A percentile compares a stretch with the other conserved stretches of the same genome.
These are phyloP conservation scores for Saururus chinensis DNA, from an alignment of 164 flowering plant species.

Conservation along the genomic window DNA sequence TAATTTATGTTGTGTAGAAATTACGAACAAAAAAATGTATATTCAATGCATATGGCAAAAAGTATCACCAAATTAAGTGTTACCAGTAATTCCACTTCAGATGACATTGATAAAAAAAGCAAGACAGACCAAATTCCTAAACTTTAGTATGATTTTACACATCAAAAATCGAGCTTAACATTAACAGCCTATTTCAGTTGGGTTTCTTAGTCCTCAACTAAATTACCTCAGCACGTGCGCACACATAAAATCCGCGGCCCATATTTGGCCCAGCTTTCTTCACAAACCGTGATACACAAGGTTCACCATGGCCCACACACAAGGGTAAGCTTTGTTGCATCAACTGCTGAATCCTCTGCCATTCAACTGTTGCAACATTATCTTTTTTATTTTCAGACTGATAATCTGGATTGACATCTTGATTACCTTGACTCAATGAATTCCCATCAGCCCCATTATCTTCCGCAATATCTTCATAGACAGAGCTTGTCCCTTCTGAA, in stretches of 20 bases:
- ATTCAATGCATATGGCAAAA: neutral
- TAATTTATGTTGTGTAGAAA: neutral
- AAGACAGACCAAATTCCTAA: neutral
- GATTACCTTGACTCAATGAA: constrained; percentile 21
- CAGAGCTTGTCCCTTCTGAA: neutral
- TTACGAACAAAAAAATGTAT: neutral
- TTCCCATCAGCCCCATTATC: constrained; percentile 5
- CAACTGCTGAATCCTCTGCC: constrained; percentile 80
- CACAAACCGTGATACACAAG: constrained; percentile 78
- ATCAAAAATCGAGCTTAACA: neutral
- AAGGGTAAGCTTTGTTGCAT: constrained; percentile 89
- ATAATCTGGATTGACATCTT: constrained; percentile 6
- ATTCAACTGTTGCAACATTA: constrained; percentile 45
- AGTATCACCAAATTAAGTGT: neutral
- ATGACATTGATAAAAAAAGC: neutral
- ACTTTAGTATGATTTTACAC: neutral
- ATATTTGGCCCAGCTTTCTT: constrained; percentile 80
- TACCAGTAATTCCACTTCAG: neutral
- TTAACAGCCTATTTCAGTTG: too few species aligned
- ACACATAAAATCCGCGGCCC: constrained; percentile 83
- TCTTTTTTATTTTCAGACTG: constrained; percentile 32
- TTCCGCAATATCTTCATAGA: constrained; percentile 8
- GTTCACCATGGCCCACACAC: constrained; percentile 86
- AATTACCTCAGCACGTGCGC: constrained; percentile 92
- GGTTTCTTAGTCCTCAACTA: neutral